Base-by-base conservation (phyloP, 768 basidiomycete genomes). In the Termitomyces eurrhizus region DNA sequence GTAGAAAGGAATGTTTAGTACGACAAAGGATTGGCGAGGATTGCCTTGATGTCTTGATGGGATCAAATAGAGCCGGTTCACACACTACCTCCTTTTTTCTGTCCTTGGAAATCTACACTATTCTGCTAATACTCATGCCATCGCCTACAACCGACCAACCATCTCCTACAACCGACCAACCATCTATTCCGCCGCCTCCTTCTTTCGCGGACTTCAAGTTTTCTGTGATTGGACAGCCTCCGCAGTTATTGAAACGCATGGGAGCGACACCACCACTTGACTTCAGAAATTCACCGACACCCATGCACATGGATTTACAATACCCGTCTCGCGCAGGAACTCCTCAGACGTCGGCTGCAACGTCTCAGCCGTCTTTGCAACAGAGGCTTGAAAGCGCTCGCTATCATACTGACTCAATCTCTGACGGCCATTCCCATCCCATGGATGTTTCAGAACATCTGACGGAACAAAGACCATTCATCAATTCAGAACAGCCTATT, bases 141-240 rank as follows among this genome's bases (percentile, higher is more conserved):
- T 49, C 33, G 37, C 7, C 56, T 29, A 32, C 24, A 33, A 14
- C 26, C 52, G 7, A 49, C 29, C 26, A 12, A 45, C 8, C 45
- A 26, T 49, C 33, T 26, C 7, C 56, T 29, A 32, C 24, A 33
- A 14, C 26, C 52, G 7, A 49, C 29, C 26, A 12, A 45, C 61
- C 48, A 37, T n/a, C 29, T 50, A 45, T 62, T 29, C 45, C 55
- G 0, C 7, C 45, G 2, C 50, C 62, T 48, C 62, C 62, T 18
- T 57, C 55, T 36, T 63, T 63, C 32, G 14, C 58, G 8, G 56
- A 63, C 39, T 60, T 63, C 52, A 59, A 60, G 29, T 63, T 63
- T 32, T 21, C 49, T 5, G 45, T 60, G 12, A 63, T 63, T 29
- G 62, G 62, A 16, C 62, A 63, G 46, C 58, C 42, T 37, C 56